Base-by-base conservation (phyloP, 2,329 filamentous ascomycete species). In the Cladophialophora chaetospira region DNA sequence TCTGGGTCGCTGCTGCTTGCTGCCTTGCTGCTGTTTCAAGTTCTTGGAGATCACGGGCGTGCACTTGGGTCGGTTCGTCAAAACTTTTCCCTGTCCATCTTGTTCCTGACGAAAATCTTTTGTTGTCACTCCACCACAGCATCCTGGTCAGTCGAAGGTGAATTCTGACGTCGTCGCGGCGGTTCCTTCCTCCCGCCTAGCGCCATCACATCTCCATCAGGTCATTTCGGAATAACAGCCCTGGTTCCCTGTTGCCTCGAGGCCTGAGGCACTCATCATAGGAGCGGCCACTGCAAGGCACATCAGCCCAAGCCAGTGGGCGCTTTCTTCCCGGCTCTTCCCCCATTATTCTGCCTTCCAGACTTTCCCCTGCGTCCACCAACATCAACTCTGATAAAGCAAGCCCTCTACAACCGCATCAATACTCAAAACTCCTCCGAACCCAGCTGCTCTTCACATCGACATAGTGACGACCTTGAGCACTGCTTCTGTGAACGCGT, bases 201-300 rank as follows among this genome's bases (percentile, higher is more conserved):
- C 57, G 53, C 49, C 53, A 56, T 50, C 44, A 44, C 57, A 56
- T 15, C 23, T 43, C 35, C 31, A 4, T 19, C 48, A 19, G 31
- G 48, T 43, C 48, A 44, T 44, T 44, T 44, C 42, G 42, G 42
- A 15, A 38, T 49, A 35, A 58, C 40, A 28, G 46, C 43, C 53
- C 49, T 56, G 48, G 43, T 59, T 56, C 43, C 57, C 44, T 56
- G 53, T 45, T 44, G 46, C 36, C 17, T 40, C 33, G 33, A 40
- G 23, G 26, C 21, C 36, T 23, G 46, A 49, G 46, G 29, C 48
- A 40, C 48, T 11, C 48, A 51, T 25, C 40, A 19, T 40, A n/a
- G n/a, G n/a, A n/a, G n/a, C n/a, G n/a, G n/a, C n/a, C n/a, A n/a
- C n/a, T n/a, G n/a, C 35, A 25, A 13, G 31, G 19, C 10, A 40